Conservation (phyloP, 768 basidiomycete genomes). For the Hydnomerulius pinastri region DNA sequence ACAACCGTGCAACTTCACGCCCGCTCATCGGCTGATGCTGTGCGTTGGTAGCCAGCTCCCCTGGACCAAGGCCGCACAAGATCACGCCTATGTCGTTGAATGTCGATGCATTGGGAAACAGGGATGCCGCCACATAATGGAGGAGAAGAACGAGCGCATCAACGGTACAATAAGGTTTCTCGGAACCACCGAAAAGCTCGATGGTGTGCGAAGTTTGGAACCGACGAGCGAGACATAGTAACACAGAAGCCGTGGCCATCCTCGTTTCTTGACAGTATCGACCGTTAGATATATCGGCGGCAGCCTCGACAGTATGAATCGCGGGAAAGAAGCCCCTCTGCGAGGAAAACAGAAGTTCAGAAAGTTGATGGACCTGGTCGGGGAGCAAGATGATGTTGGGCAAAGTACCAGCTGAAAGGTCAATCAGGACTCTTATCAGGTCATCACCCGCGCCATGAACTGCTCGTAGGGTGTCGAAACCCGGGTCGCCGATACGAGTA, state of each 20-base stretch:
- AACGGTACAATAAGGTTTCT: constrained; percentile 32
- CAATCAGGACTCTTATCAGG: constrained; percentile 35
- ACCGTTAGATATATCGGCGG: constrained; percentile 29
- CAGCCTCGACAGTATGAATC: constrained; percentile 25
- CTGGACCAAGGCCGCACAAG: constrained; percentile 36
- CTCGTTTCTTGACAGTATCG: constrained; percentile 24
- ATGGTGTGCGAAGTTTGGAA: constrained; percentile 37
- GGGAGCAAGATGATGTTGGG: constrained; percentile 46
- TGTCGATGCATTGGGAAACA: constrained; percentile 46
- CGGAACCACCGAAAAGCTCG: constrained; percentile 24
- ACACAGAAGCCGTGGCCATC: constrained; percentile 39
- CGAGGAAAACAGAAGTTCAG: constrained; percentile 38
- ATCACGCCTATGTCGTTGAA: constrained; percentile 55
- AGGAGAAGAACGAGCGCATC: constrained; percentile 44
- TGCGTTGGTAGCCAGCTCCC: constrained; percentile 20
- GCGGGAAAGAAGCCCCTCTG: constrained; percentile 36
- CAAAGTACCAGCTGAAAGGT: constrained; percentile 38
- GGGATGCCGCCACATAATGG: constrained; percentile 49
- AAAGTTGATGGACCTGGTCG: constrained; percentile 38
- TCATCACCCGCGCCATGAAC: constrained; percentile 36
- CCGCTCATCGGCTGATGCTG: constrained; percentile 26
- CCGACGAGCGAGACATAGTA: constrained; percentile 48
- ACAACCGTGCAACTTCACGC: constrained; percentile 41
- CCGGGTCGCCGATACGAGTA: constrained; percentile 31
- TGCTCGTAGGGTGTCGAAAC: constrained; percentile 36